Evolutionary conservation across 768 basidiomycete genomes (phyloP), one percentile per base, ranked within the genome.

Genomic region (Russula lepida): DNA sequence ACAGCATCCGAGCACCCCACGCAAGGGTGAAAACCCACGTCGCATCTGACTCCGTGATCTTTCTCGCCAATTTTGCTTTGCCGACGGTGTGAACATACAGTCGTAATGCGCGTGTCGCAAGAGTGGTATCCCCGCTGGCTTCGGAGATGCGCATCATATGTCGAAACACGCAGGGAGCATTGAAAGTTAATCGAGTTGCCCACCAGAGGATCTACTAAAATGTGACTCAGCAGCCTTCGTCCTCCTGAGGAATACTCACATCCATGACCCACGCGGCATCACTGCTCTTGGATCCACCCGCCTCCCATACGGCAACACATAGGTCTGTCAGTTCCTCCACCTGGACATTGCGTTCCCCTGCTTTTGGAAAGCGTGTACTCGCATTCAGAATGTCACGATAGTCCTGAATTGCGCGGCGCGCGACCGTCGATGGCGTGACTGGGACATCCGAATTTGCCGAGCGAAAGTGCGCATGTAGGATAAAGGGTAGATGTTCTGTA

Each of bases 131-230:
- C 9, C 83, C 83, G 0, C 80, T 77, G 13, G 83, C 79, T 59
- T 84, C 81, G 17, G 90, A 73, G 1, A 95, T 73, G 1, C 88
- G 84, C 30, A 84, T 83, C 78, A 98, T 85, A 71, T 97, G 90
- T 0, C 95, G 85, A 57, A 91, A 81, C 8, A 98, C 76, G 9
- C 85, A 82, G 62, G 87, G 88, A 0, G 91, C 95, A 69, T 97
- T 94, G 78, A 98, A 97, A 0, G 95, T 98, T 23, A 94, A 80
- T 23, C 87, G 84, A 9, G 92, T 94, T 1, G 92, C 88, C 92
- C 92, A 94, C 89, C 92, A 95, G 2, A 98, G 79, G 23, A 92
- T 81, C 89, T 90, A 71, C 35, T 49, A 44, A 28, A 41, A 63
- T 23, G 53, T 48, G 44, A 58, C 30, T 7, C 17, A 35, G 41